These are phyloP conservation scores for Phylloporus arenicola DNA, from an alignment of 768 basidiomycete species.

Conservation along the genomic window DNA sequence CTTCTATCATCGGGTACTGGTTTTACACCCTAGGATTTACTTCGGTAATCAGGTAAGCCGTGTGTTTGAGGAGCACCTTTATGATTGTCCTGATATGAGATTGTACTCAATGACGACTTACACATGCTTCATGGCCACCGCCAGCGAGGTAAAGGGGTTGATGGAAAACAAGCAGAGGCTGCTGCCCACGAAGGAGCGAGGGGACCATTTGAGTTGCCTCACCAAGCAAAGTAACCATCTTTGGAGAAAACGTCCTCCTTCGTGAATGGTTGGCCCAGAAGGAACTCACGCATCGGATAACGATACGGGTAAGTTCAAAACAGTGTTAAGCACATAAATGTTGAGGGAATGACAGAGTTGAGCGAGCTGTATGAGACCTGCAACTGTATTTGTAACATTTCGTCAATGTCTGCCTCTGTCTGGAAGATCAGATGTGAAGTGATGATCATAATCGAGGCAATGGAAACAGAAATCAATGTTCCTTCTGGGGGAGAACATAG, in stretches of 20 bases:
- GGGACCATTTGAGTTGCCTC: conserved; percentile 21
- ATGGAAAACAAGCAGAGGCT: conserved; percentile 34
- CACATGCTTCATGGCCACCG: conserved; percentile 39
- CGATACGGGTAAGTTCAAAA: conserved; percentile 4
- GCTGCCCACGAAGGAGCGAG: conserved; percentile 37
- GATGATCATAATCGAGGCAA: conserved; percentile 53
- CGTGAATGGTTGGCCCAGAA: conserved; percentile 38
- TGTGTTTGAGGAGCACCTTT: neutral
- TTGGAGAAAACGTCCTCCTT: conserved; percentile 42
- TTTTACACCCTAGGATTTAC: conserved; percentile 3
- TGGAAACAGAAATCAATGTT: conserved; percentile 60
- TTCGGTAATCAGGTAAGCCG: conserved; percentile 5
- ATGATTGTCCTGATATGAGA: neutral
- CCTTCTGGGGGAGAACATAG: conserved; percentile 38
- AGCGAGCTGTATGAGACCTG: neutral
- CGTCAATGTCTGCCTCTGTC: conserved; percentile 42
- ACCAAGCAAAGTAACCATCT: neutral
- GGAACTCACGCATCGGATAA: conserved; percentile 3
- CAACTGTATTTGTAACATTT: conserved; percentile 11
- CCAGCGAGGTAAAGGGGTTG: conserved; percentile 39
- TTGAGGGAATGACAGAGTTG: conserved; percentile 1
- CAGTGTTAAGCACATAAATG: too few species aligned
- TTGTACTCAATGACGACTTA: conserved; percentile 44
- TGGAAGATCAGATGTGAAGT: conserved; percentile 49
- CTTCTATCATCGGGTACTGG: conserved; percentile 2